Evolutionary conservation across 2,329 filamentous ascomycete species (phyloP), one percentile per base, ranked within the genome.

Genomic region (Aureobasidium zeae): DNA sequence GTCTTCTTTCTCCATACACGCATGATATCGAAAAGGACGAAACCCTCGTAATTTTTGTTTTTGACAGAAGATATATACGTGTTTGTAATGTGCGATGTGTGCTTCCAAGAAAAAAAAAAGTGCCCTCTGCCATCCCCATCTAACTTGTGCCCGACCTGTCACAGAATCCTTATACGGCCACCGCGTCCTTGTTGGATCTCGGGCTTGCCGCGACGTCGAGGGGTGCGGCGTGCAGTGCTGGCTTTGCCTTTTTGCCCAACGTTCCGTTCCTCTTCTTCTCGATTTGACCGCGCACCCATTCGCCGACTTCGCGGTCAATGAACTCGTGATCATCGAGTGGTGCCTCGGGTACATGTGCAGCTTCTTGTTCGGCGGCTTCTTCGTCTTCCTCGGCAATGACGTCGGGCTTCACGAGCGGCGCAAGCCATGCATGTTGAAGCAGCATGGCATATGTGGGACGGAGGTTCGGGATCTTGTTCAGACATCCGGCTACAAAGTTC

Each of bases 371-470:
- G 5, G 59, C 63, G 63, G 31, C 73, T 24, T 81, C 78, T 57
- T 85, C 81, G 12, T 76, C 75, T 55, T 79, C 80, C 61, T 86
- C 81, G 0, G 73, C 65, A 48, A 87, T 86, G 1, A 78, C 83
- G n/a, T 78, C 73, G 2, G 85, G 85, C 53, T 87, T 83, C 50
- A 81, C 76, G 26, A 94, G 70, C 1, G 77, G 72, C 7, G 78
- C 73, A 4, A 98, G 73, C 91, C 91, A 98, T 20, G 85, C 79
- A 58, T 96, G 89, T 55, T 86, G 79, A 9, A 98, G 73, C 4
- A 98, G 75, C 72, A 86, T 87, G 39, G 82, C 78, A 60, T 98
- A 98, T 0, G 84, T 91, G n/a, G 88, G 89, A n/a, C 91, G 79
- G 48, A 93, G 76, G 53, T 85, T 84, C 7, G 91, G 86, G 16